phyloP scores from a whole-genome alignment of 2,329 filamentous ascomycete genomes.

The Colletotrichum navitas region DNA sequence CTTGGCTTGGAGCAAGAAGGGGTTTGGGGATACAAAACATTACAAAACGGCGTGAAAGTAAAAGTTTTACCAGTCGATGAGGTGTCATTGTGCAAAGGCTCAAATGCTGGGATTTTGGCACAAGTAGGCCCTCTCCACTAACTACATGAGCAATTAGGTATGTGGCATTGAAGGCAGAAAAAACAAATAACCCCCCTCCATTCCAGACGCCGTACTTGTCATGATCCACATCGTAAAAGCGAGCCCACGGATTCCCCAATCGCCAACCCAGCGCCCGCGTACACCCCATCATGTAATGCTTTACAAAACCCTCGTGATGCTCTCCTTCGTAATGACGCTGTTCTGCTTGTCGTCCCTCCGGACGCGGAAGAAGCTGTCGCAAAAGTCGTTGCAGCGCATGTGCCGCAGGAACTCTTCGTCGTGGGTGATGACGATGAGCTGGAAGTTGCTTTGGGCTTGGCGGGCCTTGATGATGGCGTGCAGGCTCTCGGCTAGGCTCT shows the following conservation, averaged over 20 bases:
- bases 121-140: neutral
- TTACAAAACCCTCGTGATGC: slow-evolving; percentile 64
- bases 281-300: neutral
- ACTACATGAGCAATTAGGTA: neutral
- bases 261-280: neutral
- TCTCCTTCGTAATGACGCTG: slow-evolving; percentile 83
- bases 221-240: neutral
- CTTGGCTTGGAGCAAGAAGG: too few species aligned
- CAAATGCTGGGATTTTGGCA: neutral
- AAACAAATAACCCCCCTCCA: neutral
- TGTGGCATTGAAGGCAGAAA: neutral
- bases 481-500: slow-evolving; percentile 85
- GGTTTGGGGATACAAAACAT: neutral
- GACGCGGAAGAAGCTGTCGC: slow-evolving; percentile 91
- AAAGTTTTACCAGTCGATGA: neutral
- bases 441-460: slow-evolving; percentile 91
- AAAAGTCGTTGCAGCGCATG: slow-evolving; percentile 95
- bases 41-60: neutral
- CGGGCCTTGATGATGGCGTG: slow-evolving; percentile 88
- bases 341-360: slow-evolving; percentile 87
- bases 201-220: slow-evolving; percentile 25
- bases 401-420: slow-evolving; percentile 94
- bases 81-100: neutral
- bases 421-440: slow-evolving; percentile 98
- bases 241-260: neutral